Evolutionary conservation across 495 filamentous ascomycete genomes (phyloP), one percentile per base, ranked within the genome.

Genomic region (Cudoniella acicularis): DNA sequence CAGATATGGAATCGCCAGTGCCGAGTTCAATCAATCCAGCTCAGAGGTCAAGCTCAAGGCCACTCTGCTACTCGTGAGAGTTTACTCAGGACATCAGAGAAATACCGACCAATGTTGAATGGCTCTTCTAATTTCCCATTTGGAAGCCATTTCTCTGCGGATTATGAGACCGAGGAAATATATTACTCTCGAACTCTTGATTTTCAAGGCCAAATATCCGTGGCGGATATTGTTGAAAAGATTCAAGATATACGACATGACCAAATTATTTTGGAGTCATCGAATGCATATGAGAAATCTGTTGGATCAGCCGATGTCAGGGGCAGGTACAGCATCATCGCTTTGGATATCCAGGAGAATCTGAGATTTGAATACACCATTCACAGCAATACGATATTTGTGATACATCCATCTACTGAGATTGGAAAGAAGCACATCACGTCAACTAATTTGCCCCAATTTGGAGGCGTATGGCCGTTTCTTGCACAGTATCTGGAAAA

Each of bases 311-410:
- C 40, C 25, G 58, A 66, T 55, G 79, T 83, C 11, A 79, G 80
- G 16, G 87, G 87, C 1, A 69, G 82, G 51, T 87, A 81, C 64
- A 89, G 83, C 60, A 89, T 91, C 54, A 79, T 91, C 53, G 88
- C 83, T 0, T 64, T 86, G 4, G 71, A 84, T n/a, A 68, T 78
- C 2, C 74, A 79, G 18, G 67, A 79, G 24, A 71, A 81, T 4
- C 56, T 81, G 58, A 75, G 73, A 16, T 56, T 89, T 3, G 78
- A 83, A 48, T 82, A 89, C 51, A 75, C 72, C 21, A 69, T 70
- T 17, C 77, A 77, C 1, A 73, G 74, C 10, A 54, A 70, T 4
- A 64, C 75, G 54, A 71, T 71, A 16, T 73, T 64, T 0, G 46
- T 65, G 21, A 24, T 57, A 21, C 68, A 60, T 45, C 54, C 71